These are phyloP conservation scores for Calonectria montana DNA, from an alignment of 2,329 filamentous ascomycete genomes.

Conservation along the genomic window DNA sequence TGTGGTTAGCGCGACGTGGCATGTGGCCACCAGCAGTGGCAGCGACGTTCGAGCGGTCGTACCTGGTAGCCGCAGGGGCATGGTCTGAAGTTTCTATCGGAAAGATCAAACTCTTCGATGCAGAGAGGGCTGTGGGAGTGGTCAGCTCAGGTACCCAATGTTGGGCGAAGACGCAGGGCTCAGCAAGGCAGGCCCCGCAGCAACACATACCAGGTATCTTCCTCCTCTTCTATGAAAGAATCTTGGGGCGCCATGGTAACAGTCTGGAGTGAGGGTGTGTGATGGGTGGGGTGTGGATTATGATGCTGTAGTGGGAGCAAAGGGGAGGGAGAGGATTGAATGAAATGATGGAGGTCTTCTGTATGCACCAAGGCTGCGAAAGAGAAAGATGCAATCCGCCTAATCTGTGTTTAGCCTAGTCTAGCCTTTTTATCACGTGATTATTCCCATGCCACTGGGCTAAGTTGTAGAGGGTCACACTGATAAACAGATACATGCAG, in stretches of 20 bases:
- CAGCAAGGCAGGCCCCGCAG: conserved; percentile 21
- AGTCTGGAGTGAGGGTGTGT: conserved; percentile 31
- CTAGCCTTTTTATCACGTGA: conserved; percentile 36
- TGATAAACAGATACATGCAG: conserved; percentile 33
- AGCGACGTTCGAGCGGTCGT: conserved; percentile 38
- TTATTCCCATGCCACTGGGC: conserved; percentile 14
- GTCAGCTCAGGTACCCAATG: conserved; percentile 36
- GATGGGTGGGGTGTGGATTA: conserved; percentile 33
- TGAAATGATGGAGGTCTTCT: conserved; percentile 35
- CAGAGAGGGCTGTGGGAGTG: conserved; percentile 82
- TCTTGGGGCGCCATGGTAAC: conserved; percentile 74
- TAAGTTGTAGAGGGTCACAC: not conserved
- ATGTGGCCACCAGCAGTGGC: conserved; percentile 14
- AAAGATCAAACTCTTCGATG: conserved; percentile 98
- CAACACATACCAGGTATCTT: conserved; percentile 72
- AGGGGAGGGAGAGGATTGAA: conserved; percentile 32
- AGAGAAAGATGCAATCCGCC: conserved; percentile 44
- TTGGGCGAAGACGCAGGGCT: conserved; percentile 35
- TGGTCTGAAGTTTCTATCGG: conserved; percentile 95
- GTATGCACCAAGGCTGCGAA: conserved; percentile 45
- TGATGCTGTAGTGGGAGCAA: conserved; percentile 38
- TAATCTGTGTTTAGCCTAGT: conserved; percentile 38
- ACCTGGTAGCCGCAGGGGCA: conserved; percentile 99
- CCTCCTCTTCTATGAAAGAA: conserved; percentile 77
- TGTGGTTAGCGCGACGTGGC: conserved; percentile 39